Base-by-base conservation (phyloP, 352 stramenopile species). In the Globisporangium mamillatum region DNA sequence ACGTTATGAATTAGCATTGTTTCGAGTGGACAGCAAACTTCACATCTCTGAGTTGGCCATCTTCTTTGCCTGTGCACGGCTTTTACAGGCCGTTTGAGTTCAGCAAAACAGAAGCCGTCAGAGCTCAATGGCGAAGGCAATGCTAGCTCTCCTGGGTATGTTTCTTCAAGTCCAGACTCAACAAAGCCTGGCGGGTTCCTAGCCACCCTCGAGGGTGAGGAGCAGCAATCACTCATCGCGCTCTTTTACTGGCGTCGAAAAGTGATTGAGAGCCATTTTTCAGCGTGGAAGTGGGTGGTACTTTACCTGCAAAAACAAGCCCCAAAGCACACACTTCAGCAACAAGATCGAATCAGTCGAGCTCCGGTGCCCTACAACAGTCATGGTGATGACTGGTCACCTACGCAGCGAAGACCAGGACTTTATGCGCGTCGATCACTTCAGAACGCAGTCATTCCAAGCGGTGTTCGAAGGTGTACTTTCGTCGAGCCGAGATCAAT, bases 181-280 rank as follows among this genome's bases (percentile, higher is more conserved):
- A 46, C 55, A 22, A 55, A 59, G 24, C 44, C 29, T 8, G 67
- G 72, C n/a, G 44, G 71, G 9, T 72, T 71, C 52, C 58, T 78
- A 44, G 77, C 67, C 20, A 69, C 57, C 29, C 62, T 80, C 68
- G 75, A 81, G 14, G 75, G 82, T 5, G 67, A 80, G 2, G 68
- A 86, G 27, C 72, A 81, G 56, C 70, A 78, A n/a, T 61, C 81
- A 25, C 73, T 86, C 20, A 71, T 75, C 52, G 78, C 78, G 8
- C 69, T 86, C 36, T 78, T 80, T 62, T 82, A 75, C 60, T 86
- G 78, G 78, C 74, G 76, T 32, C 71, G 66, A 22, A 81, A 82
- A 38, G 66, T 77, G 38, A 63, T 82, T n/a, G 68, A 75, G 63
- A 44, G 65, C 18, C 66, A 86, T 32, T 86, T 86, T 41, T 71